These are phyloP conservation scores for Venturia effusa DNA, from an alignment of 2,329 filamentous ascomycete genomes.

Conservation along the genomic window DNA sequence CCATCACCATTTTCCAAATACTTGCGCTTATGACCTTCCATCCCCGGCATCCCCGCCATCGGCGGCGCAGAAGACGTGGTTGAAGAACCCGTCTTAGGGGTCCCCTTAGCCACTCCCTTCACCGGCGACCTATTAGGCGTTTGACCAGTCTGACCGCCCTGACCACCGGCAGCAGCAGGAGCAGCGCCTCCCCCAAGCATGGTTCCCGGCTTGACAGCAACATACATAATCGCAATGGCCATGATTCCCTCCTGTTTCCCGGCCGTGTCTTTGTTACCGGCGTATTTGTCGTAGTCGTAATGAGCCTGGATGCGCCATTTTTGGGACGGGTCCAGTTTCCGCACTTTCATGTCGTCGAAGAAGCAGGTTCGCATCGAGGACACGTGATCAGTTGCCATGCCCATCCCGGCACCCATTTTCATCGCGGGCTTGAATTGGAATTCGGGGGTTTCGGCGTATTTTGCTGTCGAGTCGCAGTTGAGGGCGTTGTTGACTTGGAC, in stretches of 20 bases:
- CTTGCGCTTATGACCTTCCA: neutral
- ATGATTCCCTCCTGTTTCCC: constrained; percentile 8
- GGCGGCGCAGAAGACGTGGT: neutral
- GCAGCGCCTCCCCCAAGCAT: neutral
- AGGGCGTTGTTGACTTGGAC: neutral
- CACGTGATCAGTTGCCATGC: neutral
- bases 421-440: neutral
- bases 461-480: constrained; percentile 1
- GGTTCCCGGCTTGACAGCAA: neutral
- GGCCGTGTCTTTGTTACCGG: neutral
- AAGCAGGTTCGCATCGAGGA: constrained; percentile 3
- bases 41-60: neutral
- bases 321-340: neutral
- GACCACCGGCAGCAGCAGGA: neutral
- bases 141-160: too few relatives aligned
- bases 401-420: neutral
- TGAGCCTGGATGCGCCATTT: constrained; percentile 7
- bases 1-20: neutral
- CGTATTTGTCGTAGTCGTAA: constrained; percentile 10
- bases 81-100: neutral
- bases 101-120: neutral
- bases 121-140: neutral
- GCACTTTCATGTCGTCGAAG: neutral
- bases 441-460: constrained; percentile 1
- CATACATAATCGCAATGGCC: constrained; percentile 11